phyloP scores from a whole-genome alignment of 208 protist species.

The Acanthamoeba divionensis region DNA sequence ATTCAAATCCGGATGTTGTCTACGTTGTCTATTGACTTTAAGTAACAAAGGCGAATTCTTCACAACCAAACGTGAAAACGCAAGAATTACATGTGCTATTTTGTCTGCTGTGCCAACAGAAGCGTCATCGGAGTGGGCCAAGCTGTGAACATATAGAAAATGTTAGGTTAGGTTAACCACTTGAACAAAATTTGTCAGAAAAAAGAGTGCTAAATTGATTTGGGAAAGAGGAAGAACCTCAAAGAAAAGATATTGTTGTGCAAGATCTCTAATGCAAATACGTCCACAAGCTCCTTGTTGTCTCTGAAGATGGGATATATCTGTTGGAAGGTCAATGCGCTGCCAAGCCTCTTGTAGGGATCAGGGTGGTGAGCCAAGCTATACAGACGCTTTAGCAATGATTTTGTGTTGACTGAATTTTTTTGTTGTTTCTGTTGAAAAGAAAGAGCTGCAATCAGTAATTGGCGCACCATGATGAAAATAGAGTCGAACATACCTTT shows the following conservation, averaged over 20 bases:
- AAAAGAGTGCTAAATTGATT: background rate
- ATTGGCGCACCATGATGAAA: background rate
- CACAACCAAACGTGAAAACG: conserved; percentile 48
- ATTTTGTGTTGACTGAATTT: conserved; percentile 45
- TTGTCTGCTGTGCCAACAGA: conserved; percentile 19
- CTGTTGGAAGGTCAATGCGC: conserved; percentile 58
- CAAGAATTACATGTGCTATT: background rate
- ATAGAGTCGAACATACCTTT: conserved; percentile 23
- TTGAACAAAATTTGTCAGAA: background rate
- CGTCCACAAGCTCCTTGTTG: conserved; percentile 1
- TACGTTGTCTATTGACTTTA: conserved; percentile 14
- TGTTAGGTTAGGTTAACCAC: background rate
- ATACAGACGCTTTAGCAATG: conserved; percentile 74
- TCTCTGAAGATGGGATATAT: conserved; percentile 58
- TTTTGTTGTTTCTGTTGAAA: conserved; percentile 47
- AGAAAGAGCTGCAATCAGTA: background rate
- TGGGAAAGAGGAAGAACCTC: conserved; percentile 5
- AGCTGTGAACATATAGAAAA: background rate
- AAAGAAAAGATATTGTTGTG: conserved; percentile 66
- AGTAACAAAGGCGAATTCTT: conserved; percentile 41
- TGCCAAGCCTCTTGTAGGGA: conserved; percentile 70
- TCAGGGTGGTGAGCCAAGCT: conserved; percentile 70
- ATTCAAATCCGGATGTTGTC: conserved; percentile 61
- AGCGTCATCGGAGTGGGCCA: conserved; percentile 35
- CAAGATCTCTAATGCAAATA: conserved; percentile 71